Base-by-base conservation (phyloP, 768 basidiomycete species). In the Amanita pseudoporphyria region DNA sequence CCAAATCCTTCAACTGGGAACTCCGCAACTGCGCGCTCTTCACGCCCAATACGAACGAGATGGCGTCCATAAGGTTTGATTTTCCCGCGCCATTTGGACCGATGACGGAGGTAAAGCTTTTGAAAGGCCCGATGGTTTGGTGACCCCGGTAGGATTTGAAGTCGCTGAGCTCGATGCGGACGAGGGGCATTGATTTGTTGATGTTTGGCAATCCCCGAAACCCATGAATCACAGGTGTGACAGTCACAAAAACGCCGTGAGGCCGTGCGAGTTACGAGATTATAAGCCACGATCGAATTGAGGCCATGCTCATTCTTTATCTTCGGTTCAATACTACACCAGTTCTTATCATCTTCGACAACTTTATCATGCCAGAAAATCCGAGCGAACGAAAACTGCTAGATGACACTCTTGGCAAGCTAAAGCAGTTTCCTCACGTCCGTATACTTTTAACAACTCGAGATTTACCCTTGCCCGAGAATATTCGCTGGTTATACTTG, bases 31-130 rank as follows among this genome's bases (percentile, higher is more conserved):
- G 91, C 2, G 84, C 87, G 53, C 89, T 93, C 71, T 94, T 92
- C 24, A 98, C 87, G 26, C 96, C 96, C 5, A 99, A 82, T 7
- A 98, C 96, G 63, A 99, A 98, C 3, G 96, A 98, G 56, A 99
- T 97, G 45, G 96, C 96, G 63, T 99, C 96, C 96, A 98, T 98
- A 49, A 98, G 80, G 64, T 99, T 99, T 9, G 92, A 95, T 63
- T 99, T 98, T 52, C 96, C 96, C 1, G 95, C 92, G 51, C 96
- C 95, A 84, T 99, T 98, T 31, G 96, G 95, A 18, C 96, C 96
- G 58, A 99, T 97, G 48, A 97, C 77, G 9, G 91, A 95, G 0
- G 95, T 94, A 67, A 99, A 99, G 60, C 84, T 82, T 69, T 78
- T 81, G 71, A 94, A 93, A 1, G 92, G 92, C 1, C 92, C 93